Conservation (phyloP, 1,139 yeast species). For the Candida pseudoviswanathii region DNA sequence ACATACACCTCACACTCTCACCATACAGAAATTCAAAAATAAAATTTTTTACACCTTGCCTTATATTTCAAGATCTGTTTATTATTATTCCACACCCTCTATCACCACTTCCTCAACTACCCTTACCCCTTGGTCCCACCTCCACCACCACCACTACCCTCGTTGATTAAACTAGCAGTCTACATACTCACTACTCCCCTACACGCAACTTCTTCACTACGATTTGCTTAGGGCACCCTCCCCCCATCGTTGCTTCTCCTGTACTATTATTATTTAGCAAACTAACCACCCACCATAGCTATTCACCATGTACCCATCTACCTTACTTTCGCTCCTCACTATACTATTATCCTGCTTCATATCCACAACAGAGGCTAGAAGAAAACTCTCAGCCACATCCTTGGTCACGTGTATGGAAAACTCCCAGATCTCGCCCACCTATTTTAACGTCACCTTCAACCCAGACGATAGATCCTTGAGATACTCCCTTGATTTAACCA, state of each 20-base stretch:
- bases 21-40: too few species aligned
- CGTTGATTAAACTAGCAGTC: too few species aligned
- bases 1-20: too few species aligned
- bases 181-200: too few species aligned
- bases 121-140: too few species aligned
- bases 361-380: slow-evolving; percentile 23
- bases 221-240: too few species aligned
- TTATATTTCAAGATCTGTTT: too few species aligned
- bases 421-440: slow-evolving; percentile 64
- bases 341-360: slow-evolving; percentile 8
- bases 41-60: too few species aligned
- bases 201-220: too few species aligned
- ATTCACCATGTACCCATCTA: not conserved
- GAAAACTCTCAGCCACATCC: slow-evolving; percentile 61
- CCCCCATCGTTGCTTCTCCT: not conserved
- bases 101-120: too few species aligned
- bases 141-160: too few species aligned
- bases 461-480: slow-evolving; percentile 64
- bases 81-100: too few species aligned
- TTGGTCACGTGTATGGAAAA: slow-evolving; percentile 74
- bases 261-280: not conserved
- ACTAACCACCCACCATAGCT: not conserved
- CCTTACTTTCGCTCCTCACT: slow-evolving; percentile 4
- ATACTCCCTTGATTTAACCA: slow-evolving; percentile 61
- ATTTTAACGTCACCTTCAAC: slow-evolving; percentile 66